Percentiles rank a stretch among this genome's conserved stretches.
phyloP scores from a whole-genome alignment of 192 early-diverging fungal genomes.

The Coemansia sp. region DNA sequence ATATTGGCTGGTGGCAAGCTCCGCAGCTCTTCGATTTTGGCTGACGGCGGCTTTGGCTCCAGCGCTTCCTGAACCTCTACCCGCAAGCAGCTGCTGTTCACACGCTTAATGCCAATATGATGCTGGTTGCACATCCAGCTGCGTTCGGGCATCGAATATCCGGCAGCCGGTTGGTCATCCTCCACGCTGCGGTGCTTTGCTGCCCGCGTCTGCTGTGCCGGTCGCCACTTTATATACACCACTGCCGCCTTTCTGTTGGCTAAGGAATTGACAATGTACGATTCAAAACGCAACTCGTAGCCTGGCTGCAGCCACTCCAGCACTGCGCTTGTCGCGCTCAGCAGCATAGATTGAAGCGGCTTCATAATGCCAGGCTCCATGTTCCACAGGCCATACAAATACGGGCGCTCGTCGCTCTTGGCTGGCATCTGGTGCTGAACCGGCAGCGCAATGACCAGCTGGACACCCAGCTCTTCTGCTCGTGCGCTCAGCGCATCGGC shows the following conservation, averaged over 20 bases:
- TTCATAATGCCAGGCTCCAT: constrained; percentile 5
- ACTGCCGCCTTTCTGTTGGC: neutral
- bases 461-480: constrained; percentile 27
- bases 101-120: neutral
- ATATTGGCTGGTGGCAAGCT: constrained; percentile 9
- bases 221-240: constrained; percentile 17
- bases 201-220: neutral
- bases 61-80: constrained; percentile 14
- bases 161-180: constrained; percentile 12
- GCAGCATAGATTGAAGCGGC: constrained; percentile 23
- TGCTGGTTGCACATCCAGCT: no score
- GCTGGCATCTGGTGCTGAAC: constrained; percentile 4
- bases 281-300: constrained; percentile 22
- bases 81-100: neutral
- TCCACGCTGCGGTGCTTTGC: neutral
- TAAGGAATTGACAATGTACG: neutral
- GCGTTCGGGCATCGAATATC: constrained; percentile 5
- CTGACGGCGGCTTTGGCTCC: neutral
- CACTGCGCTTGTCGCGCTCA: constrained; percentile 21
- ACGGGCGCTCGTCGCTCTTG: constrained; percentile 2
- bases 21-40: neutral
- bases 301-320: constrained; percentile 28
- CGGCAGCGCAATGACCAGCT: constrained; percentile 24
- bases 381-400: constrained; percentile 20
- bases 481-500: constrained; percentile 35